phyloP scores from a whole-genome alignment of 148 eudicot genomes.

The Bassia scoparia region DNA sequence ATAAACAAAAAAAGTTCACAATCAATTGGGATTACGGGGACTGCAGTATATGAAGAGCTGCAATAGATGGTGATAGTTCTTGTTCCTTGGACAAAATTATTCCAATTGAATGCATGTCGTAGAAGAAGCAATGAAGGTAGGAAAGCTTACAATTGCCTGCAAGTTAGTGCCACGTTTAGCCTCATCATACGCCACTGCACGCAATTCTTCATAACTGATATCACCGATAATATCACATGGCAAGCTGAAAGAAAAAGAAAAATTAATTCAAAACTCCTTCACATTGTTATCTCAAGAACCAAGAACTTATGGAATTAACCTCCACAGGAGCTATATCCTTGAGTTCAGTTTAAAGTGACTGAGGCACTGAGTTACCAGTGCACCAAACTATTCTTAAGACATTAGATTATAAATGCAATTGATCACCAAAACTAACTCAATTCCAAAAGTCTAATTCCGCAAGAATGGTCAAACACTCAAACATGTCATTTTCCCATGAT shows the following conservation, averaged over 20 bases:
- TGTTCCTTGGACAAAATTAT: not conserved
- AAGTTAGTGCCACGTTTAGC: conserved; percentile 66
- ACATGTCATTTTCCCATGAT: too few species aligned
- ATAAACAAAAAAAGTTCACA: not conserved
- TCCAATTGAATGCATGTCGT: not conserved
- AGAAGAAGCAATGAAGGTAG: conserved; percentile 9
- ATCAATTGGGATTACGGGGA: not conserved
- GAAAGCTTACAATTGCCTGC: conserved; percentile 73
- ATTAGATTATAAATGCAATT: not conserved
- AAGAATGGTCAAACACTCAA: too few species aligned
- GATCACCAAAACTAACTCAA: not conserved
- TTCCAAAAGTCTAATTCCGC: not conserved
- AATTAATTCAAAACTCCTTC: not conserved
- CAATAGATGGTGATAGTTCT: not conserved
- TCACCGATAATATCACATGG: conserved; percentile 89
- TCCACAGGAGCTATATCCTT: not conserved
- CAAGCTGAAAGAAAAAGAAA: conserved; percentile 48
- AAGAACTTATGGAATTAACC: not conserved
- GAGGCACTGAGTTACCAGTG: not conserved
- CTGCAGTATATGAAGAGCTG: not conserved
- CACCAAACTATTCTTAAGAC: not conserved
- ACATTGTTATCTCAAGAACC: too few species aligned
- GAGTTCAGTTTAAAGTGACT: not conserved
- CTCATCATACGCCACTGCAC: conserved; percentile 84
- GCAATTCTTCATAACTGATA: conserved; percentile 79